phyloP scores from a whole-genome alignment of 2,329 filamentous ascomycete species.

The Monilinia vaccinii-corymbosi region DNA sequence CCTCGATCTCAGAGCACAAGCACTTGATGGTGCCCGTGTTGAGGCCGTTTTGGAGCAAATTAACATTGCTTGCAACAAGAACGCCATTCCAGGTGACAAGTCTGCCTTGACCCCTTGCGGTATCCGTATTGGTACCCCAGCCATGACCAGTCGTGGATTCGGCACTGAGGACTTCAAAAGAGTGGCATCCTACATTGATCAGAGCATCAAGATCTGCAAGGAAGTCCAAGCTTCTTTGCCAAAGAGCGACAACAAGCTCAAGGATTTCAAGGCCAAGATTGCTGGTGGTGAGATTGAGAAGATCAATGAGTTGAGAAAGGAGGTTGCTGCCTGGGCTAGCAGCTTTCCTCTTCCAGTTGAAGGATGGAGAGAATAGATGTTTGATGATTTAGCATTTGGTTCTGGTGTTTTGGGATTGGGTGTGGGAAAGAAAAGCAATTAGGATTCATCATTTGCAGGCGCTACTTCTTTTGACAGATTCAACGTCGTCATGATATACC shows the following conservation, averaged over 20 bases:
- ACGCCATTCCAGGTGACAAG: constrained; percentile 96
- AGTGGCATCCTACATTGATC: constrained; percentile 83
- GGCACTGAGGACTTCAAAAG: constrained; percentile 85
- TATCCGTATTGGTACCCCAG: constrained; percentile 91
- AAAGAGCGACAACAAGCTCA: constrained; percentile 98
- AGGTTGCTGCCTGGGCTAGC: constrained; percentile 80
- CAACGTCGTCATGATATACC: constrained; percentile 21
- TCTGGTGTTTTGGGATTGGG: constrained; percentile 15
- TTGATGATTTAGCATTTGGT: constrained; percentile 10
- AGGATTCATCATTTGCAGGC: constrained; percentile 13
- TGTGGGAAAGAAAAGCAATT: constrained; percentile 11
- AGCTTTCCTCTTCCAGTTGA: constrained; percentile 88
- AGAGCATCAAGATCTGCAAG: constrained; percentile 81
- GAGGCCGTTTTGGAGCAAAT: constrained; percentile 76
- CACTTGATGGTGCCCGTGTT: constrained; percentile 80
- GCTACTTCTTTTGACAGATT: constrained; percentile 21
- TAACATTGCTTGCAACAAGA: constrained; percentile 80
- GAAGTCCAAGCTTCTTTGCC: constrained; percentile 75
- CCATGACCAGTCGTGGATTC: constrained; percentile 96
- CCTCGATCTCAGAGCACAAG: constrained; percentile 80
- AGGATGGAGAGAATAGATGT: constrained; percentile 45
- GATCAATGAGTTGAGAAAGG: constrained; percentile 78
- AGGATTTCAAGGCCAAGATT: constrained; percentile 97
- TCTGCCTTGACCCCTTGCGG: constrained; percentile 89
- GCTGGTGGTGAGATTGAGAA: constrained; percentile 66